Evolutionary conservation across 1,284 basidiomycete species (phyloP).

Genomic region (Cerioporus squamosus): DNA sequence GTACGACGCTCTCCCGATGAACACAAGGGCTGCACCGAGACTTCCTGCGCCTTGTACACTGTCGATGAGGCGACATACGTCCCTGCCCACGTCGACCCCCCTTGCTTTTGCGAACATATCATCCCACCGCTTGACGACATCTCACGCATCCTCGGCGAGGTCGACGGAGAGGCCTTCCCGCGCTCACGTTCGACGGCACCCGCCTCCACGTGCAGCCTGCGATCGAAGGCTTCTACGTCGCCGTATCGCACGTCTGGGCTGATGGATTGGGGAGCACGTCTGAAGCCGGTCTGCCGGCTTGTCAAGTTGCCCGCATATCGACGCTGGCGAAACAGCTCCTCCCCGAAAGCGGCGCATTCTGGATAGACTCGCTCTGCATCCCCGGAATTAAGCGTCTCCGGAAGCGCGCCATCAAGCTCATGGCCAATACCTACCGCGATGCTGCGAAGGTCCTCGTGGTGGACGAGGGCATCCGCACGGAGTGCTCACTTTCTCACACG

Average conservation of each 20-base stretch:
- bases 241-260: slow-evolving; percentile 26
- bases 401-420: slow-evolving; percentile 17
- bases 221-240: slow-evolving; percentile 10
- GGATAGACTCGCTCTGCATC: slow-evolving; percentile 25
- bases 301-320: slow-evolving; percentile 17
- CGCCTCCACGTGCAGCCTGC: slow-evolving; percentile 1
- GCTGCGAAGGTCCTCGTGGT: slow-evolving; percentile 18
- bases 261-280: slow-evolving; percentile 26
- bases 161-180: too few species aligned
- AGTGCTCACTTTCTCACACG: background rate
- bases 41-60: slow-evolving; percentile 8
- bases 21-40: slow-evolving; percentile 9
- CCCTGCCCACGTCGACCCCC: slow-evolving; percentile 7
- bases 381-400: slow-evolving; percentile 2
- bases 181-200: slow-evolving; percentile 1
- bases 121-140: slow-evolving; percentile 10
- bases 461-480: slow-evolving; percentile 12
- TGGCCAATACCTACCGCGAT: slow-evolving; percentile 17
- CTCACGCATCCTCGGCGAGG: background rate
- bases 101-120: slow-evolving; percentile 8
- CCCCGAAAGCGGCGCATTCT: slow-evolving; percentile 12
- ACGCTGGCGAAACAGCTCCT: background rate
- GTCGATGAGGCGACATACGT: slow-evolving; percentile 6
- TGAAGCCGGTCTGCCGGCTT: background rate
- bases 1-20: background rate